Evolutionary conservation across 2,329 filamentous ascomycete species (phyloP), one percentile per base, ranked within the genome.

Genomic region (Nigrospora oryzae): DNA sequence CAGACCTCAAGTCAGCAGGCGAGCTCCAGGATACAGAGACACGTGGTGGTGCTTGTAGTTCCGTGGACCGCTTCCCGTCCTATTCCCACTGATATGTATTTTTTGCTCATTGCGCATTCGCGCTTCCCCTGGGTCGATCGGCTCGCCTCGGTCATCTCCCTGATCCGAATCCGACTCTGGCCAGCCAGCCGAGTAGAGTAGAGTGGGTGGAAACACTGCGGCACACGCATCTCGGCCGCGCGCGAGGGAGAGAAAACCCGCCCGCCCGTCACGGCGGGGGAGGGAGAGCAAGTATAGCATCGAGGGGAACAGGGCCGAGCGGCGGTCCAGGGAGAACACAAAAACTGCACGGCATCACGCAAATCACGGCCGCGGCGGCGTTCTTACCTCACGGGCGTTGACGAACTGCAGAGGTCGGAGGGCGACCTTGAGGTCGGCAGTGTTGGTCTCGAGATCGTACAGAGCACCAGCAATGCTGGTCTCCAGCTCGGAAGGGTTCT

Each of bases 401-500:
- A 94, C 88, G 75, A 98, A 90, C 83, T 98, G 93, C 75, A 98
- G 84, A 73, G 93, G 93, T 68, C 93, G 86, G 69, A 98, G 86
- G 62, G 89, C 86, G 66, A 81, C 82, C 86, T 91, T 95, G 76
- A 98, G 87, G 76, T 98, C 93, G 71, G 89, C 79, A 68, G 93
- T 95, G 84, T 96, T 96, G 79, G 84, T 90, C 89, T 98, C 93
- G 75, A 98, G 88, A 68, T 98, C 93, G 80, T 86, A 94, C 58
- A 98, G 88, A 76, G 93, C 93, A 75, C 84, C 86, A 70, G 93
- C 93, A 71, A 98, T 94, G 81, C 77, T 88, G 73, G 81, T 84
- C 88, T 98, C 93, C 63, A 97, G 85, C 85, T 98, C 93, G 60
- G 89, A 95, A 62, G 93, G 93, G 76, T 84, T 94, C 72, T 86